Base-by-base conservation (phyloP, 1,284 basidiomycete species). In the Ustilago cynodontis region DNA sequence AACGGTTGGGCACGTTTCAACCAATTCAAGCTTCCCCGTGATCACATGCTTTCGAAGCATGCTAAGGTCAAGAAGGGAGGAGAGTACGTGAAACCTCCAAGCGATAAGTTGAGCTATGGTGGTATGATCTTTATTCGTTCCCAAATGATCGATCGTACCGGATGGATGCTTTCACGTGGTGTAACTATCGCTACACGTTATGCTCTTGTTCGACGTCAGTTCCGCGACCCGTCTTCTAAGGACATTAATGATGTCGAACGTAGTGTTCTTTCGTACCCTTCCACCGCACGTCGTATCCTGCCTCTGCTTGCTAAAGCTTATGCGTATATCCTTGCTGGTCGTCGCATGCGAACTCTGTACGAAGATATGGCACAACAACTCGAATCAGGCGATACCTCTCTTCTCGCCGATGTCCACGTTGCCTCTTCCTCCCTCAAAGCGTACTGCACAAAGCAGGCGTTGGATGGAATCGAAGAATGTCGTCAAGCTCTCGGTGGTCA, bases 31-130 rank as follows among this genome's bases (percentile, higher is more conserved):
- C 90, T 94, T 63, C 92, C 93, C 0, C 89, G 91, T 59, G 88
- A 89, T 65, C 88, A 92, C 61, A 93, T 94, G 92, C 89, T 94
- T 10, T 91, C 90, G 43, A 91, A 90, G 67, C 93, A 93, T 77
- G 90, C 93, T 2, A 88, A 89, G 59, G 91, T 94, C 31, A 91
- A 91, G 0, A 87, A 90, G 47, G 90, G 90, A 0, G 92, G 92
- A 5, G 86, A 88, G 75, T 94, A 94, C 82, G 80, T 91, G 31
- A 88, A 89, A 71, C 92, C 93, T 16, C 90, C 90, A 16, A 91
- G 92, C 77, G 89, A 90, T 3, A 93, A 93, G 84, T 86, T 93
- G 13, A 91, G 90, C 33, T 94, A 93, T 81, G 92, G 92, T 57
- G 92, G 92, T 7, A 87, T 87, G 86, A 80, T 87, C 60, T 86